Evolutionary conservation across 1,284 basidiomycete genomes (phyloP), one percentile per base, ranked within the genome.

Genomic region (Pyrrhoderma noxium): DNA sequence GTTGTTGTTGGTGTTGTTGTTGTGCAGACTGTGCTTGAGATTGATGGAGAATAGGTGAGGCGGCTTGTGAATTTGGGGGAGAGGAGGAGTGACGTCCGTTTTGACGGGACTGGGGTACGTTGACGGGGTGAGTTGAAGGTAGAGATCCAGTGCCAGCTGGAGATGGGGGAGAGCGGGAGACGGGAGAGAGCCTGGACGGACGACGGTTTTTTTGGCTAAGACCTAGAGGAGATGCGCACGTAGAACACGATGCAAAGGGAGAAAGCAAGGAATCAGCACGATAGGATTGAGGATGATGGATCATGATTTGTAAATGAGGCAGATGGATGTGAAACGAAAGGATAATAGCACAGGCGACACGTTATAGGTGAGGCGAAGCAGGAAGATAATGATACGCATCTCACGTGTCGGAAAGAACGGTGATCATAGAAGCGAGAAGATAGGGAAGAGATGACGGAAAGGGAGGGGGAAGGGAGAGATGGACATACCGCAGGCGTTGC

Each of bases 401-500:
- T 21, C 46, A 56, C 55, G 65, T 68, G 66, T 67, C 58, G 39
- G 16, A 42, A n/a, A 9, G 63, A 57, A 62, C 55, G 64, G 64
- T 55, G 63, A 61, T 62, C 58, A 61, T 62, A 61, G 39, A 35
- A 36, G 25, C 38, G 5, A 40, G 38, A 40, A 31, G 38, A 40
- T 5, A 22, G 5, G 16, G 52, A 60, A 60, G 60, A 61, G 57
- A 55, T 59, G 61, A 66, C 63, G 63, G 59, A 58, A 62, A 57
- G 49, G 54, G 57, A 61, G 59, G 54, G 56, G 59, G 56, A 57
- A 48, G 63, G 34, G 74, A 14, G 38, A 40, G 38, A 8, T 5
- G 38, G 38, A 40, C n/a, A 40, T 40, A 90, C 89, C 89, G 67
- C 89, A 92, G 51, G 88, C 85, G 65, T 91, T 92, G 70, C 89